Evolutionary conservation across 371 early-diverging fungal species (phyloP), one percentile per base, ranked within the genome.

Genomic region (Mycotypha africana): DNA sequence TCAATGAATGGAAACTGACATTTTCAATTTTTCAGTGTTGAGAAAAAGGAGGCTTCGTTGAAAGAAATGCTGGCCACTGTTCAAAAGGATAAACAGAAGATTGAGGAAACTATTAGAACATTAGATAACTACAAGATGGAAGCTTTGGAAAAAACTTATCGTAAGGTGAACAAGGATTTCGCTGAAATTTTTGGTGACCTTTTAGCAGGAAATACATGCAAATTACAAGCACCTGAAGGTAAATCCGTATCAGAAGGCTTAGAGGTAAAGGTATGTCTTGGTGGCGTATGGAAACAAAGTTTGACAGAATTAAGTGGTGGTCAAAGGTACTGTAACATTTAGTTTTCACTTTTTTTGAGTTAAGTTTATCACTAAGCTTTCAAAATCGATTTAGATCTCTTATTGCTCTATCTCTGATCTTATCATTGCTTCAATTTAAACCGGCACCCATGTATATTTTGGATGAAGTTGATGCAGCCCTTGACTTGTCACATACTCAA

Each of bases 361-460:
- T n/a, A n/a, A n/a, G n/a, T n/a, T n/a, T n/a, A n/a, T n/a, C n/a
- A n/a, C n/a, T n/a, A n/a, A n/a, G n/a, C n/a, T n/a, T n/a, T n/a
- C n/a, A n/a, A n/a, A n/a, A n/a, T n/a, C n/a, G n/a, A n/a, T n/a
- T 14, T 53, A 86, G 87, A 41, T 95, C 95, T 2, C 60, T 99
- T 45, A 88, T 97, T 42, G 99, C 99, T 0, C 78, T 99, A 16
- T 93, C 99, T 3, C 66, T 99, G 41, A 98, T 99, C 48, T 79
- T 99, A 40, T 85, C 98, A 12, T 77, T 99, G 34, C 80, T 99
- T 12, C 97, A 97, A 70, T 98, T 95, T 70, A 98, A 96, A 62
- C 99, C 99, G 4, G 98, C 99, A 0, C 99, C 99, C 3, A 97
- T 99, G 95, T 99, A 99, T 70, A 96, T 99, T 67, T 78, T 99